Evolutionary conservation across 192 early-diverging fungal species (phyloP).

Genomic region (Mortierella hygrophila): DNA sequence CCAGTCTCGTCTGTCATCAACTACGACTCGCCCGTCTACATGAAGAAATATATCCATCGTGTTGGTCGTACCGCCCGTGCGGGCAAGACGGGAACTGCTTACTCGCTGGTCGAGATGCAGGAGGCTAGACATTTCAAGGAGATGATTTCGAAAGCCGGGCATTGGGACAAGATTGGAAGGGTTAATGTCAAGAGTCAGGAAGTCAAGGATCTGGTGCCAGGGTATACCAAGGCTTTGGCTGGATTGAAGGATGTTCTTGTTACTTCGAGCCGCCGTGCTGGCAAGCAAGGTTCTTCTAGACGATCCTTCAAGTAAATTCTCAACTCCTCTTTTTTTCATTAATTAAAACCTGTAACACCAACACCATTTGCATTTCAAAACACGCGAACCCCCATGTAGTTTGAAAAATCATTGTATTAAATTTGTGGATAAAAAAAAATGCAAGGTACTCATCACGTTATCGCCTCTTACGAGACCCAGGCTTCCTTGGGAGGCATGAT

Average conservation of each 20-base stretch:
- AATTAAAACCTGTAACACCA: background rate
- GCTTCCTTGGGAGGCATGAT: constrained; percentile 50
- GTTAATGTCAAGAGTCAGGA: constrained; percentile 64
- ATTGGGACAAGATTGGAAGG: constrained; percentile 66
- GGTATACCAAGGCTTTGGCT: constrained; percentile 54
- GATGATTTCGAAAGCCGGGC: constrained; percentile 75
- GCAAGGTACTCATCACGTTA: background rate
- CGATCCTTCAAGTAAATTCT: background rate
- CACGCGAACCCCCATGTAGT: background rate
- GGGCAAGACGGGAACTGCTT: constrained; percentile 83
- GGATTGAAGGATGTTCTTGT: constrained; percentile 44
- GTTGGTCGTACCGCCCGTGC: constrained; percentile 94
- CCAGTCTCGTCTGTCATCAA: constrained; percentile 84
- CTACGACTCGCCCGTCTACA: constrained; percentile 87
- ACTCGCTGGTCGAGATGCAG: constrained; percentile 77
- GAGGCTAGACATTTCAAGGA: constrained; percentile 80
- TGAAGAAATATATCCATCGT: constrained; percentile 93
- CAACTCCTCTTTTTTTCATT: background rate
- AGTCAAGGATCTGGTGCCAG: constrained; percentile 47
- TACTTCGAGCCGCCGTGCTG: constrained; percentile 9
- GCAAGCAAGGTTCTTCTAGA: background rate
- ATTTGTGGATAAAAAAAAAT: background rate
- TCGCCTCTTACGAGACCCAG: constrained; percentile 30
- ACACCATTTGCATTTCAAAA: background rate
- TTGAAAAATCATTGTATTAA: background rate